Evolutionary conservation across 2,329 filamentous ascomycete species (phyloP).

Genomic region (Fusarium keratoplasticum): DNA sequence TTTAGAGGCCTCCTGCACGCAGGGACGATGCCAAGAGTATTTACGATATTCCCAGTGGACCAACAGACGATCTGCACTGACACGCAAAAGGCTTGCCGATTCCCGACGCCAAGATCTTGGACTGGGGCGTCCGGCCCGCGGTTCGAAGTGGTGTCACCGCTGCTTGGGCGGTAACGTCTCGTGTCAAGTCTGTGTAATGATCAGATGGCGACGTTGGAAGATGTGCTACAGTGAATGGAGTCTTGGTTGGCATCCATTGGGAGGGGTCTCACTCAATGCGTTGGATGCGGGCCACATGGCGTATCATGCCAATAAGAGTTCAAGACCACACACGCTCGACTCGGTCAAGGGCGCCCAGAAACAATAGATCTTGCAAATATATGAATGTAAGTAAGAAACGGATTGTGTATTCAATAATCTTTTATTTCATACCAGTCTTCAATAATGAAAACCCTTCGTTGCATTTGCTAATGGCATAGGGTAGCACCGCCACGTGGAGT

Average conservation of each 20-base stretch:
- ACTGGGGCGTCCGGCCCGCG: neutral
- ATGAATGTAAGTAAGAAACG: neutral
- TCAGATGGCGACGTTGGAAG: neutral
- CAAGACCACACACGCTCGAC: neutral
- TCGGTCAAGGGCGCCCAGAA: neutral
- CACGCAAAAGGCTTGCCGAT: neutral
- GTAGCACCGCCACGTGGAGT: neutral
- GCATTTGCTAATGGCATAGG: neutral
- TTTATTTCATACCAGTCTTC: neutral
- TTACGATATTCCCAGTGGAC: neutral
- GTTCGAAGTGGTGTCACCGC: neutral
- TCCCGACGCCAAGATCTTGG: neutral
- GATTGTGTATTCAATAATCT: neutral
- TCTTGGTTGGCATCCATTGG: neutral
- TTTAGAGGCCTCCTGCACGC: neutral
- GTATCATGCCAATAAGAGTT: neutral
- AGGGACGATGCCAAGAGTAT: neutral
- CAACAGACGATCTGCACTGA: neutral
- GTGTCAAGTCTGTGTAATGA: neutral
- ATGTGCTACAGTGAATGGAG: neutral
- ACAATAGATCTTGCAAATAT: neutral
- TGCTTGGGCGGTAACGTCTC: neutral
- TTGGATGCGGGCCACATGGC: neutral
- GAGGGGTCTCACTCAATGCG: neutral
- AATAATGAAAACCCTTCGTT: neutral